These are phyloP conservation scores for Pecoramyces ruminantium DNA, from an alignment of 192 early-diverging fungal genomes.

Conservation along the genomic window DNA sequence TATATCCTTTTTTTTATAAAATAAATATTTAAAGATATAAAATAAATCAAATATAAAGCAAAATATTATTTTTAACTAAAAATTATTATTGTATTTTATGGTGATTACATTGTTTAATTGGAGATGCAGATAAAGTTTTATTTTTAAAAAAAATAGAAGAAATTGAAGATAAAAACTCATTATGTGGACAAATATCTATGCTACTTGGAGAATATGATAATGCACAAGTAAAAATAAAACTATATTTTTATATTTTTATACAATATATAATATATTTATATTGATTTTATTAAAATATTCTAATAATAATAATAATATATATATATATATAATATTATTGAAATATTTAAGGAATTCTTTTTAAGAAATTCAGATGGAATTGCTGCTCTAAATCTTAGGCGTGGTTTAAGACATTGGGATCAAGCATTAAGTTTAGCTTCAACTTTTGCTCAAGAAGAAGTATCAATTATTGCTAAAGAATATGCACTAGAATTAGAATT, in stretches of 20 bases:
- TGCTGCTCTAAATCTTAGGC: conserved; percentile 20
- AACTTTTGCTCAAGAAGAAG: conserved; percentile 18
- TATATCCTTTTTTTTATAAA: conserved; percentile 7
- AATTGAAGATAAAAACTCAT: conserved; percentile 18
- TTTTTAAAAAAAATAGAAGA: conserved; percentile 15
- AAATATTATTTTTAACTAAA: no score
- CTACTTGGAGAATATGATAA: conserved; percentile 19
- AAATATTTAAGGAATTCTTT: conserved; percentile 26
- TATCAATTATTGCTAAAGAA: conserved; percentile 24
- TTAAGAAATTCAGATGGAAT: conserved; percentile 18
- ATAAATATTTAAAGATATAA: no score
- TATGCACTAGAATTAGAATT: conserved; percentile 29
- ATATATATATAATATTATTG: no score
- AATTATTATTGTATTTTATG: no score
- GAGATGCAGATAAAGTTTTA: conserved; percentile 25
- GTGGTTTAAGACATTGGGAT: conserved; percentile 29
- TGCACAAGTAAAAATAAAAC: conserved; percentile 26
- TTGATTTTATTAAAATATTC: no score
- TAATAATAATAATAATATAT: no score
- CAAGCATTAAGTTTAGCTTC: conserved; percentile 22
- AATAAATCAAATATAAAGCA: background rate
- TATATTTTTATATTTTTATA: no score
- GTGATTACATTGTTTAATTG: conserved; percentile 16
- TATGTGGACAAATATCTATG: conserved; percentile 22
- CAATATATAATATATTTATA: no score